phyloP scores from a whole-genome alignment of 768 basidiomycete species.

The Fibroporia radiculosa region DNA sequence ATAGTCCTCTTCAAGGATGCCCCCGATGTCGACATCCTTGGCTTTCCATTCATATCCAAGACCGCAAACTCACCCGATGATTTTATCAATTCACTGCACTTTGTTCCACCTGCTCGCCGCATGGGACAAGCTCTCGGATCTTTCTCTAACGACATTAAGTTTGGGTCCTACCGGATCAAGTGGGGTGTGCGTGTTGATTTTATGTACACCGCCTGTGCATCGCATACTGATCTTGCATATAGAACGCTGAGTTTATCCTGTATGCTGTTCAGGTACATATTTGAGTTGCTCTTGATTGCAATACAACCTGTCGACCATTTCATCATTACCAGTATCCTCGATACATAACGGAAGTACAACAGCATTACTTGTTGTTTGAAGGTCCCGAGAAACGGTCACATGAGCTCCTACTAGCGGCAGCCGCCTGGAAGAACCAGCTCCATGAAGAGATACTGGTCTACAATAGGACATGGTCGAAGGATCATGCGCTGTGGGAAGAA shows the following conservation, averaged over 20 bases:
- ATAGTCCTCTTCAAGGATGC: slow-evolving; percentile 44
- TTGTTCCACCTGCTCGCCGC: slow-evolving; percentile 39
- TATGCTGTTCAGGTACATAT: slow-evolving; percentile 40
- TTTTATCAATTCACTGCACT: slow-evolving; percentile 40
- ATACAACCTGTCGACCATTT: neutral
- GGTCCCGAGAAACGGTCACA: slow-evolving; percentile 46
- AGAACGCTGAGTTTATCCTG: slow-evolving; percentile 52
- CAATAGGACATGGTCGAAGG: slow-evolving; percentile 63
- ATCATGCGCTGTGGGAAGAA: slow-evolving; percentile 46
- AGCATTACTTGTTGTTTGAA: slow-evolving; percentile 51
- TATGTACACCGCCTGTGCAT: neutral
- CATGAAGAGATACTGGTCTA: slow-evolving; percentile 76
- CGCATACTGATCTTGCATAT: neutral
- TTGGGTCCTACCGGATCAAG: slow-evolving; percentile 44
- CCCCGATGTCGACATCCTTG: slow-evolving; percentile 35
- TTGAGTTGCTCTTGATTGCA: too few species aligned
- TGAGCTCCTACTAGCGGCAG: slow-evolving; percentile 44
- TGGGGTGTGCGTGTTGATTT: slow-evolving; percentile 45
- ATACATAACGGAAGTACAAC: slow-evolving; percentile 14
- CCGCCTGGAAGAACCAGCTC: slow-evolving; percentile 42
- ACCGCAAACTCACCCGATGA: slow-evolving; percentile 40
- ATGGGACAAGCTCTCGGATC: slow-evolving; percentile 36
- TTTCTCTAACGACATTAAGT: slow-evolving; percentile 41
- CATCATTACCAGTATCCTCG: slow-evolving; percentile 22
- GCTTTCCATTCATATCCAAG: slow-evolving; percentile 40